Evolutionary conservation across 306 rosid genomes (phyloP).

Genomic region (Quercus bicolor): DNA sequence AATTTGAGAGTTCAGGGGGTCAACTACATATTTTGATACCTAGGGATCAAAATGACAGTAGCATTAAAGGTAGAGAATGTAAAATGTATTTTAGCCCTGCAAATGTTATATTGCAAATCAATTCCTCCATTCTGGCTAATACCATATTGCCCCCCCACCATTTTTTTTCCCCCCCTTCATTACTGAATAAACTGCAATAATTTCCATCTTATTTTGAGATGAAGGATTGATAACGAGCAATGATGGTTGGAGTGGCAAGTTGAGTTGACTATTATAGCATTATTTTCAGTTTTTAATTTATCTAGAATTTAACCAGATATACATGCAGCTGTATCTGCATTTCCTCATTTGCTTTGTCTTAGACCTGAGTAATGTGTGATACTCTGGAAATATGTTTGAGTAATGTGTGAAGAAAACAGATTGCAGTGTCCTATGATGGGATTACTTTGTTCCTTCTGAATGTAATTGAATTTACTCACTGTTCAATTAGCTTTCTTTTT

Average conservation of each 20-base stretch:
- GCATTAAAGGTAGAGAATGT: too few species aligned
- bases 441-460: neutral
- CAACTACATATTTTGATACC: too few species aligned
- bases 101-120: neutral
- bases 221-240: neutral
- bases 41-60: too few species aligned
- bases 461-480: neutral
- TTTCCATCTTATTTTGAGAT: neutral
- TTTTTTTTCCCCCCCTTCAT: neutral
- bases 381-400: neutral
- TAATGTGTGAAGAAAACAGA: neutral
- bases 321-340: neutral
- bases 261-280: neutral
- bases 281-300: neutral
- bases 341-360: neutral
- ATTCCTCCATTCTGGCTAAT: neutral
- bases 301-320: neutral
- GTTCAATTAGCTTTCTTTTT: neutral
- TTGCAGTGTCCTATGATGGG: neutral
- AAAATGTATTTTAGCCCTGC: too few species aligned
- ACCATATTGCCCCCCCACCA: neutral
- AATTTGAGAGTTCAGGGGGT: too few species aligned
- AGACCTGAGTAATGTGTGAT: neutral
- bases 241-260: neutral
- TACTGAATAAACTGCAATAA: neutral